phyloP scores from a whole-genome alignment of 139 green algal species.

The Chlorella vulgaris region DNA sequence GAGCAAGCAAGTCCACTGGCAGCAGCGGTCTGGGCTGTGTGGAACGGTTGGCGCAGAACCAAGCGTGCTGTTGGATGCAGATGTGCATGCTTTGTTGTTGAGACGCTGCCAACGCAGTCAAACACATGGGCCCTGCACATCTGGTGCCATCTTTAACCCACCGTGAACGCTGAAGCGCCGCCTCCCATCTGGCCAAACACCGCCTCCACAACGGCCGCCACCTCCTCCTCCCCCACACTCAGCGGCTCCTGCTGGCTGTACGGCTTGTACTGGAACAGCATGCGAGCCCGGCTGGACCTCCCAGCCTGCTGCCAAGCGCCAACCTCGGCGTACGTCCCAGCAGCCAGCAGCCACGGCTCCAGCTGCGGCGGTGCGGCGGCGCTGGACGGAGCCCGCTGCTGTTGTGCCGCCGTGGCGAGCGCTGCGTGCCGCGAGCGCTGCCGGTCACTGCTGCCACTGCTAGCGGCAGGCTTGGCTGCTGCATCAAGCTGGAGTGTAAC shows the following conservation, averaged over 20 bases:
- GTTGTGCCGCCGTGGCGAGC: background rate
- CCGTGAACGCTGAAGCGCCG: constrained; percentile 10
- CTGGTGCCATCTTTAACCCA: background rate
- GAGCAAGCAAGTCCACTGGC: too few relatives aligned
- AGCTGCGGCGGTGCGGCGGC: background rate
- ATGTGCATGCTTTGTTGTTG: too few relatives aligned
- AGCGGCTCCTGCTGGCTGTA: constrained; percentile 62
- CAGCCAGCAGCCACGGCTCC: constrained; percentile 7
- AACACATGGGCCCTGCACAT: too few relatives aligned
- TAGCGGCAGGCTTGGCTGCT: background rate
- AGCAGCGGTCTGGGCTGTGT: too few relatives aligned
- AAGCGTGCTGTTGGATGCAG: too few relatives aligned
- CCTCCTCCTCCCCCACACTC: constrained; percentile 33
- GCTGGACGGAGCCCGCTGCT: background rate
- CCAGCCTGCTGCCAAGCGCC: background rate
- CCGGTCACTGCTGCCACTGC: background rate
- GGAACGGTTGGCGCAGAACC: too few relatives aligned
- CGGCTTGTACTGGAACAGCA: constrained; percentile 57
- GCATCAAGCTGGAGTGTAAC: constrained; percentile 12
- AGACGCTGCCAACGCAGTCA: too few relatives aligned
- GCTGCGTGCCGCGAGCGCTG: background rate
- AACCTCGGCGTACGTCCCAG: background rate
- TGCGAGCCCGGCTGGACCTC: constrained; percentile 3
- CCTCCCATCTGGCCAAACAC: constrained; percentile 39
- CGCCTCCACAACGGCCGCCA: constrained; percentile 58